Base-by-base conservation (phyloP, 805 yeast species). In the Teunomyces tritomae region DNA sequence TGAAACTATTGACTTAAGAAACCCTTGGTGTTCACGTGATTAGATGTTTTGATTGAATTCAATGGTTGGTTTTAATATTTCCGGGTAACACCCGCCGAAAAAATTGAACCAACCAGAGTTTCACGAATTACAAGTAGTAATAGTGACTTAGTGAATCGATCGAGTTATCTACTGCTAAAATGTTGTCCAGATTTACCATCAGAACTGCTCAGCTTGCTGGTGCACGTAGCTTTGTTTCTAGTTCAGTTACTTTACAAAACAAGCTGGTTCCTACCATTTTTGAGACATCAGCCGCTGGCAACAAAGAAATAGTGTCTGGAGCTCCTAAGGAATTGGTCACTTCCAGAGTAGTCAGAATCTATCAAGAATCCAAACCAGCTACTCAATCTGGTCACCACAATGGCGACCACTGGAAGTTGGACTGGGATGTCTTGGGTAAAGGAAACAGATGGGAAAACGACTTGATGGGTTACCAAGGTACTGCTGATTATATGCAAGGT, bases 361-460 rank as follows among this genome's bases (percentile, higher is more conserved):
- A 75, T 68, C 79, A 84, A 65, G 89, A 85, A 61, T 68, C 89
- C 51, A 85, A 86, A 67, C 75, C 89, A 11, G 95, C 96, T 33
- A 88, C 91, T 13, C 96, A 88, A 71, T 81, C 88, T 30, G 89
- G 91, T 9, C 65, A 67, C 48, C 70, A 73, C 57, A 77, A 79
- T 58, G 75, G 79, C 14, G 64, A 69, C 47, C 64, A 61, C 55
- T 88, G 96, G 96, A 82, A 80, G 59, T 62, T 88, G 48, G 95
- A 88, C 67, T 88, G 94, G 92, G 96, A 89, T 61, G 79, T 87
- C 36, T 70, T 84, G 48, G 83, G 83, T 39, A 81, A 84, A 59
- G 88, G 86, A 17, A 82, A 88, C 73, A 74, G 94, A 63, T 88
- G 96, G 96, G 96, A 88, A 63, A 88, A 88, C 67, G 92, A 87